Base-by-base conservation (phyloP, 2,329 filamentous ascomycete species). In the Neocatenulostroma microsporum region DNA sequence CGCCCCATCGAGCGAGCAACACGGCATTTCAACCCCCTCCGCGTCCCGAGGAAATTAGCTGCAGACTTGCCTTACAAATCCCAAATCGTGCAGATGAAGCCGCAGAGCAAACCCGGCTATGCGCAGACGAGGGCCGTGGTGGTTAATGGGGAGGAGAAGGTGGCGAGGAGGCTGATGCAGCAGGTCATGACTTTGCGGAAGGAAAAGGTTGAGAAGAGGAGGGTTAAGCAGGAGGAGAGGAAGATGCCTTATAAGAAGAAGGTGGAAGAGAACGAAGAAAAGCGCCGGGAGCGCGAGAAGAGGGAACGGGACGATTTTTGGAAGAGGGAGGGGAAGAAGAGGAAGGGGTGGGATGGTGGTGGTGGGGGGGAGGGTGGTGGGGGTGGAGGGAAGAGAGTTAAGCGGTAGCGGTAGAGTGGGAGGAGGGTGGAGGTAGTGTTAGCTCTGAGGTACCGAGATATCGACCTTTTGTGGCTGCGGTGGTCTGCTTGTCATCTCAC, bases 81-180 rank as follows among this genome's bases (percentile, higher is more conserved):
- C 11, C 91, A 98, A 61, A 88, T 94, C 55, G 75, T 82, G 15
- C 69, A 78, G 58, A 89, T 83, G 68, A 82, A 82, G 63, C 78
- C 82, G 42, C 85, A 88, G 67, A 79, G 76, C 60, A 80, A 79
- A 53, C 65, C 80, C 56, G 94, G 88, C 15, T 98, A 98, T 62
- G 72, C 94, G 72, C 86, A 94, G 69, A 95, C 95, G 68, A 82
- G 91, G 9, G 91, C 89, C 11, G 86, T 96, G n/a, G 77, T 94
- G 17, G 64, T 81, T 10, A 80, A 80, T 18, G 63, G 61, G 28
- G 89, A 96, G 62, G 91, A 98, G 73, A 86, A 82, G 71, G 82
- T 82, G 61, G 87, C 87, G 4, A 73, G 91, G 21, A 80, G 87
- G 50, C 69, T 98, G 47, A 82, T 98, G 78, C 84, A 94, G 67